A percentile compares a stretch with the other conserved stretches of the same genome.
phyloP scores from a whole-genome alignment of 2,329 filamentous ascomycete genomes.

The Sclerotinia minor region DNA sequence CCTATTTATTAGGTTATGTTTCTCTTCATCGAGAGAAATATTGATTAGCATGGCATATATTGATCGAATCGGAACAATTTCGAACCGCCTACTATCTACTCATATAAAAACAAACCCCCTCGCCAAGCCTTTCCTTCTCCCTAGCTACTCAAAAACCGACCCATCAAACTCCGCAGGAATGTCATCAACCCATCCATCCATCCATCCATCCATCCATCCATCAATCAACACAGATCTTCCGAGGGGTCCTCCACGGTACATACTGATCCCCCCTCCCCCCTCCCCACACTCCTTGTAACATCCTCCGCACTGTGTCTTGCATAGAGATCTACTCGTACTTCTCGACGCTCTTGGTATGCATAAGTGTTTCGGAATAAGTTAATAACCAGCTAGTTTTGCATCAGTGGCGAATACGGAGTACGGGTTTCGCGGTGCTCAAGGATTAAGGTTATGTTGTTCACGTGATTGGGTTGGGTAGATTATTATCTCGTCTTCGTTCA shows the following conservation, averaged over 20 bases:
- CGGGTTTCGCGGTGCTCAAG: neutral
- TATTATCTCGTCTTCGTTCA: neutral
- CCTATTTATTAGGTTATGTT: too few species aligned
- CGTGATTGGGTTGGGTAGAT: neutral
- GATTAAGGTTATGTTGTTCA: neutral
- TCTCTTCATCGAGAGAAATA: neutral
- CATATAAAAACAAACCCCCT: too few species aligned
- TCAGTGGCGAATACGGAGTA: conserved; percentile 17
- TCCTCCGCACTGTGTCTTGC: conserved; percentile 11
- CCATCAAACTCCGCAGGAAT: conserved; percentile 16
- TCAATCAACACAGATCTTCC: conserved; percentile 16
- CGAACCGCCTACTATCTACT: too few species aligned
- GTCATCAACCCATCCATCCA: conserved; percentile 12
- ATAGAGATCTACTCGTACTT: neutral
- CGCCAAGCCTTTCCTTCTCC: neutral
- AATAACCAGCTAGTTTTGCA: neutral
- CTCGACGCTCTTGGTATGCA: neutral
- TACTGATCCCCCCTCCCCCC: neutral
- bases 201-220: too few species aligned
- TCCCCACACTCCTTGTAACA: too few species aligned
- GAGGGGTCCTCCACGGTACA: neutral
- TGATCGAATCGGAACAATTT: neutral
- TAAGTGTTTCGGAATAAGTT: conserved; percentile 15
- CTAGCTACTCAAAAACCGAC: neutral
- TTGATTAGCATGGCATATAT: too few species aligned